These are phyloP conservation scores for Ogataea sp. DNA, from an alignment of 805 yeast genomes.

Conservation along the genomic window DNA sequence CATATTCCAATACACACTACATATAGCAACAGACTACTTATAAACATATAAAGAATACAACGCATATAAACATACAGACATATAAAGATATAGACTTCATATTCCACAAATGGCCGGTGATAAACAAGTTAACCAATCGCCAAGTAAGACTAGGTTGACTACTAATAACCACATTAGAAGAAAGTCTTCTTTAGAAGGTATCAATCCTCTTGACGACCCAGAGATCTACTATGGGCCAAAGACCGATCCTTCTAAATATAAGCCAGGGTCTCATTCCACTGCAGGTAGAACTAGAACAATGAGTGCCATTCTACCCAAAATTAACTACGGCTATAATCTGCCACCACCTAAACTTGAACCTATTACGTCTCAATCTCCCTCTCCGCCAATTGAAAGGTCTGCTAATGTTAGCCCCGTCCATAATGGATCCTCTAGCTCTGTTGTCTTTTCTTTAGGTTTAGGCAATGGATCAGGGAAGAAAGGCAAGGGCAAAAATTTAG, in stretches of 20 bases:
- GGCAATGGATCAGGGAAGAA: neutral
- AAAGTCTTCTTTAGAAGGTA: slow-evolving; percentile 36
- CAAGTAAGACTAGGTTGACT: neutral
- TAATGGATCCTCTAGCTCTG: neutral
- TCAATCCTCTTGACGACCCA: slow-evolving; percentile 59
- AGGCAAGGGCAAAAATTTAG: neutral
- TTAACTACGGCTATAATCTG: slow-evolving; percentile 5
- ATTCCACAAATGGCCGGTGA: neutral
- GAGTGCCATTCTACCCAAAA: slow-evolving; percentile 26
- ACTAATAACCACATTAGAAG: slow-evolving; percentile 8
- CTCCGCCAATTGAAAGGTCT: slow-evolving; percentile 8
- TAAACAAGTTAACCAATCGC: neutral
- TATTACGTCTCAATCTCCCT: slow-evolving; percentile 1
- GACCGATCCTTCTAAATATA: slow-evolving; percentile 44
- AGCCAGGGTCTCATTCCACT: slow-evolving; percentile 23
- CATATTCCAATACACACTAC: no score
- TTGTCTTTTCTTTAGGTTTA: neutral
- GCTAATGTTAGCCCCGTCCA: neutral
- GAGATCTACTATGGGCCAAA: slow-evolving; percentile 63
- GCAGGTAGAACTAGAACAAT: slow-evolving; percentile 51
- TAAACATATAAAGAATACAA: no score
- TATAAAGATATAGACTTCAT: no score
- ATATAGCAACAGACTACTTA: no score
- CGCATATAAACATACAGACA: no score
- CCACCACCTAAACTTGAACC: neutral